Conservation (phyloP, 2,329 filamentous ascomycete genomes). For the Ceratocystiopsis sp. region DNA sequence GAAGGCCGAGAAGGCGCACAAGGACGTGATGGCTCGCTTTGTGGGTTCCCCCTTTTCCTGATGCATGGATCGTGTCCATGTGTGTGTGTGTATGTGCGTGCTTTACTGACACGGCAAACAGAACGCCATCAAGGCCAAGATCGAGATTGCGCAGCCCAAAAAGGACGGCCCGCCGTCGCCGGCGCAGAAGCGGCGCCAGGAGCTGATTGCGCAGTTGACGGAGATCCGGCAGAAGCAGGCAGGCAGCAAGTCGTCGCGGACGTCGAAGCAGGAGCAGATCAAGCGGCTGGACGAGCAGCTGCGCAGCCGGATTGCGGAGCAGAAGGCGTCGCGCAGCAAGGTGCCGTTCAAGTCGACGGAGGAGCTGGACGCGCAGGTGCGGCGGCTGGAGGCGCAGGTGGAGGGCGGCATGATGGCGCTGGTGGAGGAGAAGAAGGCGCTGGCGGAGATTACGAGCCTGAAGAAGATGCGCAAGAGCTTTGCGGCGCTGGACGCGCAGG, state of each 20-base stretch:
- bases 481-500: constrained; percentile 61
- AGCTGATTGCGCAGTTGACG: constrained; percentile 67
- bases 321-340: constrained; percentile 69
- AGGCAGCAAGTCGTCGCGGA: constrained; percentile 68
- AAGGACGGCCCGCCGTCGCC: constrained; percentile 62
- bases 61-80: background rate
- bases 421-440: constrained; percentile 91
- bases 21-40: constrained; percentile 48
- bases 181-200: constrained; percentile 63
- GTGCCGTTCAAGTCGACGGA: constrained; percentile 74
- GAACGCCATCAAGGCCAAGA: constrained; percentile 77
- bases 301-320: constrained; percentile 68
- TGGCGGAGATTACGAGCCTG: constrained; percentile 65
- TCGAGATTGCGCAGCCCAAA: constrained; percentile 63
- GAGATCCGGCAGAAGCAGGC: constrained; percentile 78
- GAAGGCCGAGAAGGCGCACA: constrained; percentile 74
- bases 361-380: constrained; percentile 73
- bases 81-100: background rate
- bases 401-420: constrained; percentile 84
- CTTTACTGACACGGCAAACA: constrained; percentile 20
- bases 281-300: constrained; percentile 82
- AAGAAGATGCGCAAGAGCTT: constrained; percentile 89
- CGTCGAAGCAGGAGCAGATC: constrained; percentile 70
- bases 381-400: constrained; percentile 65
- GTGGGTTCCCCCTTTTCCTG: constrained; percentile 13